These are phyloP conservation scores for Rutstroemia sp. DNA, from an alignment of 2,329 filamentous ascomycete genomes.

Conservation along the genomic window DNA sequence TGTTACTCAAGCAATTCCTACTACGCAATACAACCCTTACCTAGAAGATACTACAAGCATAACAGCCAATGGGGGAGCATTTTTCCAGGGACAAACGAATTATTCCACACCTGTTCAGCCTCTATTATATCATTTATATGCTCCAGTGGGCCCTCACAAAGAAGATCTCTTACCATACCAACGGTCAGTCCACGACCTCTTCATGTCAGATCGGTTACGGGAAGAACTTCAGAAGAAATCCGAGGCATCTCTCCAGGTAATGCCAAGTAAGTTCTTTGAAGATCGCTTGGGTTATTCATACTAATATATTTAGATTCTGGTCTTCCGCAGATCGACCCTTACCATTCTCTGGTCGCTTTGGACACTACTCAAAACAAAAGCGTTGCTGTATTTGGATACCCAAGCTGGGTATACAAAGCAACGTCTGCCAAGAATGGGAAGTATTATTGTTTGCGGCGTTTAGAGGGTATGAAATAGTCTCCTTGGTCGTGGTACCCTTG, in stretches of 20 bases:
- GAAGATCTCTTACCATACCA: conserved; percentile 82
- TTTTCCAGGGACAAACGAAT: conserved; percentile 52
- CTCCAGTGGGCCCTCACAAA: conserved; percentile 73
- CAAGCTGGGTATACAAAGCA: conserved; percentile 94
- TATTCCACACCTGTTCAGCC: conserved; percentile 51
- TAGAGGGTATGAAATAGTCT: conserved; percentile 54
- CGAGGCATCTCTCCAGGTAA: conserved; percentile 75
- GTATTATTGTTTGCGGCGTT: conserved; percentile 76
- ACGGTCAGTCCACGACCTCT: conserved; percentile 81
- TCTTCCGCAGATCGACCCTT: conserved; percentile 57
- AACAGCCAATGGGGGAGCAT: conserved; percentile 47
- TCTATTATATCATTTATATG: conserved; percentile 88
- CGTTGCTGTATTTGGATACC: conserved; percentile 72
- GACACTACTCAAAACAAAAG: conserved; percentile 77
- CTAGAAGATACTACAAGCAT: conserved; percentile 57
- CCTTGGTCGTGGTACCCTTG: background rate
- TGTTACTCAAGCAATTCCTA: conserved; percentile 43
- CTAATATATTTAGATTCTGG: conserved; percentile 39
- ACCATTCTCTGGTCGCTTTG: conserved; percentile 85
- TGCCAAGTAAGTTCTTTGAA: conserved; percentile 55
- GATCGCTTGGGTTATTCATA: background rate
- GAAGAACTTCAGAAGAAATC: conserved; percentile 86
- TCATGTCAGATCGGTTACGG: conserved; percentile 77
- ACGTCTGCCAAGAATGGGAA: conserved; percentile 81
- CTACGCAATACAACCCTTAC: conserved; percentile 65